A percentile compares a stretch with the other conserved stretches of the same genome.
phyloP scores from a whole-genome alignment of 176 grass and related monocot genomes.

The Puya raimondii region DNA sequence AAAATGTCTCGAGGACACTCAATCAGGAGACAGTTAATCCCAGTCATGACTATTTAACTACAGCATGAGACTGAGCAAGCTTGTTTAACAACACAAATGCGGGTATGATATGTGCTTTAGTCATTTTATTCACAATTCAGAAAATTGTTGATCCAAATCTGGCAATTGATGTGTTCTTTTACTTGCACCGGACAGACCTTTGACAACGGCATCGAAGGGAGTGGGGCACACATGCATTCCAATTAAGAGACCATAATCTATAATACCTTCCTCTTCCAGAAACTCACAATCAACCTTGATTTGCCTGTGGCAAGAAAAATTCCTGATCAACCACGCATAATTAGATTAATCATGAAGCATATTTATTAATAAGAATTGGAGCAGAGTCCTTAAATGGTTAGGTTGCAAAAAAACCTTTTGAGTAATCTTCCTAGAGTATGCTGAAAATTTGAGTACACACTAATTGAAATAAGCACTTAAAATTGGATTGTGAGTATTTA shows the following conservation, averaged over 20 bases:
- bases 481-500: not conserved
- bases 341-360: not conserved
- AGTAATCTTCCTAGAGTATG: no score
- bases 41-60: no score
- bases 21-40: no score
- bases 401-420: no score
- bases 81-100: no score
- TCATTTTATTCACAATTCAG: no score
- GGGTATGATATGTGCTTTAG: no score
- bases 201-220: constrained; percentile 3
- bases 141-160: no score
- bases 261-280: constrained; percentile 11
- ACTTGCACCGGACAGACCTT: not conserved
- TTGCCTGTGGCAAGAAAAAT: constrained; percentile 3
- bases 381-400: not conserved
- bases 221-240: constrained; percentile 11
- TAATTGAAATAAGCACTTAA: not conserved
- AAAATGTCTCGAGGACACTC: no score
- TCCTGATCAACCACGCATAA: not conserved
- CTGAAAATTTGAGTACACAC: no score
- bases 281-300: constrained; percentile 6
- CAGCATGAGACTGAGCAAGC: no score
- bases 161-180: no score
- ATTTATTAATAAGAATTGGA: constrained; percentile 2
- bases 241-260: constrained; percentile 2